phyloP scores from a whole-genome alignment of 2,329 filamentous ascomycete genomes.

The Penicillium expansum region DNA sequence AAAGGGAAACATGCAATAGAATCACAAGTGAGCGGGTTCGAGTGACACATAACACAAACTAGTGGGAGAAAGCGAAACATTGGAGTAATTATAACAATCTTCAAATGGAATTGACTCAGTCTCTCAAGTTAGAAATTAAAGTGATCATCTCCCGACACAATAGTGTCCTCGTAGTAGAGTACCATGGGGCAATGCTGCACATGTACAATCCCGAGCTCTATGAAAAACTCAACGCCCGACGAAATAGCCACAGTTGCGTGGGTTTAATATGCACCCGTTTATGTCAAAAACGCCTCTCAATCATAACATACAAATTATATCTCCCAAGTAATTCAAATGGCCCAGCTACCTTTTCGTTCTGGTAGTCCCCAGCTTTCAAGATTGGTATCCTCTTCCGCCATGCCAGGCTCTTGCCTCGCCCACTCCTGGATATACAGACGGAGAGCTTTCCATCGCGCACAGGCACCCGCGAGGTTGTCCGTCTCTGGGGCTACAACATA shows the following conservation, averaged over 20 bases:
- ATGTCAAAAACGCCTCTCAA: background rate
- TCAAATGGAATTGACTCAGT: background rate
- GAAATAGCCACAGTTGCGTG: background rate
- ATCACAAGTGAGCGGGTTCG: background rate
- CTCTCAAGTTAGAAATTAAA: background rate
- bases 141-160: background rate
- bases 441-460: constrained; percentile 79
- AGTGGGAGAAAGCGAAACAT: background rate
- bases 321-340: constrained; percentile 48
- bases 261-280: background rate
- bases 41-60: background rate
- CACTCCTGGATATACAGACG: constrained; percentile 83
- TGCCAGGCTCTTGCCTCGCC: constrained; percentile 79
- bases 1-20: constrained; percentile 24
- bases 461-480: constrained; percentile 51
- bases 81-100: background rate
- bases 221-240: background rate
- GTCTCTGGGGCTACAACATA: constrained; percentile 61
- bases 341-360: constrained; percentile 64
- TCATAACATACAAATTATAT: background rate
- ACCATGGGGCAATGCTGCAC: no score
- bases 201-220: background rate
- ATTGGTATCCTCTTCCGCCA: constrained; percentile 55
- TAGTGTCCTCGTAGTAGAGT: background rate
- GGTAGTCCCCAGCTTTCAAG: constrained; percentile 65